These are phyloP conservation scores for Daldinia bambusicola DNA, from an alignment of 495 filamentous ascomycete genomes.

Conservation along the genomic window DNA sequence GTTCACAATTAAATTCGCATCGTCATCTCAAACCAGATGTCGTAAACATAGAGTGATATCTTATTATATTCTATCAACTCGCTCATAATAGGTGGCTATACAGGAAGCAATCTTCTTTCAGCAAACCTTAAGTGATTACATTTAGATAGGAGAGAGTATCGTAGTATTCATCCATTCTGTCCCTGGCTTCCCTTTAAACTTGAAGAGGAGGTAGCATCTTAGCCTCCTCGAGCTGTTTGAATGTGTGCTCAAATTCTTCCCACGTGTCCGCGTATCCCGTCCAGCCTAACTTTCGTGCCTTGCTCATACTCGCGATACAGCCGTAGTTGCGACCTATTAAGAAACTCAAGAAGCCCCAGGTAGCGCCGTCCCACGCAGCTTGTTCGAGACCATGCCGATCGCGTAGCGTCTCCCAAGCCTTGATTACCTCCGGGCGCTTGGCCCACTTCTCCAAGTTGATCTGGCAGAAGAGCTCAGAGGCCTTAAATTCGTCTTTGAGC, in stretches of 20 bases:
- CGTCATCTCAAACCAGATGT: too few species aligned
- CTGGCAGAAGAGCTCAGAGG: constrained; percentile 53
- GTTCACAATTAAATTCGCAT: too few species aligned
- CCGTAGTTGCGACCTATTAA: constrained; percentile 62
- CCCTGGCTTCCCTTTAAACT: neutral
- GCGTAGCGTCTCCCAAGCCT: constrained; percentile 58
- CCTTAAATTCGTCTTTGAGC: constrained; percentile 47
- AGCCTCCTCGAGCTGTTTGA: constrained; percentile 58
- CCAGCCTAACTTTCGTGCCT: constrained; percentile 64
- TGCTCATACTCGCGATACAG: constrained; percentile 65
- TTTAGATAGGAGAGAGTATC: too few species aligned
- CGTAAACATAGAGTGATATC: too few species aligned
- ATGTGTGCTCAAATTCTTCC: constrained; percentile 59
- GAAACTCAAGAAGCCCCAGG: constrained; percentile 64
- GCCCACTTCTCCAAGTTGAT: constrained; percentile 65
- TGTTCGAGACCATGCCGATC: constrained; percentile 60
- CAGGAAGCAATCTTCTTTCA: too few species aligned
- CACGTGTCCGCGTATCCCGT: constrained; percentile 63
- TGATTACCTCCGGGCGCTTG: constrained; percentile 60
- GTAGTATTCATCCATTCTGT: too few species aligned
- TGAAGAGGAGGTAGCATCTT: constrained; percentile 44
- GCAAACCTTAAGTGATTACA: too few species aligned
- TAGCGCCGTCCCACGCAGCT: constrained; percentile 64
- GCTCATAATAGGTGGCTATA: too few species aligned
- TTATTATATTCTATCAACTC: too few species aligned